These are phyloP conservation scores for Solanum aculeatissimum DNA, from an alignment of 305 asterid genomes.

Conservation along the genomic window DNA sequence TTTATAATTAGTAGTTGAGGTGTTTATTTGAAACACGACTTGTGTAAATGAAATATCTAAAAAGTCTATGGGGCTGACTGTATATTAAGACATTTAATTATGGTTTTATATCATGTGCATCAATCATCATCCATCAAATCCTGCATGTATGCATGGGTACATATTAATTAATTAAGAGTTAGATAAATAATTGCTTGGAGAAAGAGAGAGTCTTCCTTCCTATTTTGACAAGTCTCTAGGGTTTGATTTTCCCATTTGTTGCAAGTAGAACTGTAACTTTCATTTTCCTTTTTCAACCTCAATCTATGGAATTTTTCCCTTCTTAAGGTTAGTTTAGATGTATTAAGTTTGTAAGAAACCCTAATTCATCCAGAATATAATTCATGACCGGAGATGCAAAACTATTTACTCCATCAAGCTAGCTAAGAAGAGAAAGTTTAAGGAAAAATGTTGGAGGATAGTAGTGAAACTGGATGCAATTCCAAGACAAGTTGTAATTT, in stretches of 20 bases:
- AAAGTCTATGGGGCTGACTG: neutral
- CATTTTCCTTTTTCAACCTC: slow-evolving; percentile 15
- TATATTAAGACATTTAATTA: neutral
- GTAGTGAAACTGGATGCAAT: slow-evolving; percentile 26
- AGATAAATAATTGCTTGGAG: slow-evolving; percentile 4
- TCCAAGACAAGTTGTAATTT: slow-evolving; percentile 13
- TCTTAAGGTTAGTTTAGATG: neutral
- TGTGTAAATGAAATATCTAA: neutral
- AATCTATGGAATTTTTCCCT: slow-evolving; percentile 6
- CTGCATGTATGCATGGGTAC: slow-evolving; percentile 3
- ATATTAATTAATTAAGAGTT: neutral
- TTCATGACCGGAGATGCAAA: neutral
- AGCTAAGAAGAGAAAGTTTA: neutral
- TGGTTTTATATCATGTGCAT: neutral
- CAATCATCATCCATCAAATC: neutral
- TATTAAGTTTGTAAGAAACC: neutral
- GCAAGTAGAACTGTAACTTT: slow-evolving; percentile 6
- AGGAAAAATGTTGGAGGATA: slow-evolving; percentile 18
- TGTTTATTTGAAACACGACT: neutral
- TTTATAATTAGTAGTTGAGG: neutral
- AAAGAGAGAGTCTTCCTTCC: slow-evolving; percentile 28
- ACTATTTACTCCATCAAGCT: neutral
- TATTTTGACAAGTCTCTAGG: slow-evolving; percentile 34
- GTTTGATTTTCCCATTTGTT: slow-evolving; percentile 33
- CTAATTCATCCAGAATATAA: neutral